Conservation (phyloP, 106 monocot species). For the Dendrobium huoshanense region DNA sequence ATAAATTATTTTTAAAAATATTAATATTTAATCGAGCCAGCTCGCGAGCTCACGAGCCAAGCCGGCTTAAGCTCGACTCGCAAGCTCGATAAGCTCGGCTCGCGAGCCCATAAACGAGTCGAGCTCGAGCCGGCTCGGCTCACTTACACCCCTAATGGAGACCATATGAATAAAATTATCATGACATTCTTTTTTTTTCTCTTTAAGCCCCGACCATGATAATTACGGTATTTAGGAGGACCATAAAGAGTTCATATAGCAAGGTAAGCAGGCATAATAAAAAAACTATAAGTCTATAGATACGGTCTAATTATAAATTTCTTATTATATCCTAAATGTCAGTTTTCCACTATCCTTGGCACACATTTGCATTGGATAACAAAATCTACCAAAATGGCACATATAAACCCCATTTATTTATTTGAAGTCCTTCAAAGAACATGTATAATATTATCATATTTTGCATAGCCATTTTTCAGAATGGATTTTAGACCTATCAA, state of each 20-base stretch:
- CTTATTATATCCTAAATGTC: neutral
- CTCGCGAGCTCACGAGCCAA: no score
- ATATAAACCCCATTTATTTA: neutral
- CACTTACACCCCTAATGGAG: no score
- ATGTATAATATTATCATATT: neutral
- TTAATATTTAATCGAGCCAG: no score
- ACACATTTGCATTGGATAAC: neutral
- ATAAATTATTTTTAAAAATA: no score
- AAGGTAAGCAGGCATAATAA: neutral
- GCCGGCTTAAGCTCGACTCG: no score
- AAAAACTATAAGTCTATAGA: neutral
- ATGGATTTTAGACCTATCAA: neutral
- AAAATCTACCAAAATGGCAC: constrained; percentile 1
- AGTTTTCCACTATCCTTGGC: neutral
- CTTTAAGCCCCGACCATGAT: neutral
- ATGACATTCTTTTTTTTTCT: neutral
- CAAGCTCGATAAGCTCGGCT: no score
- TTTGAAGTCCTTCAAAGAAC: neutral
- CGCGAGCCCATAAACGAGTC: no score
- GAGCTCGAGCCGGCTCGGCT: no score
- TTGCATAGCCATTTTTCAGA: neutral
- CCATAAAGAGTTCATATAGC: neutral
- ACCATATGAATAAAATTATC: neutral
- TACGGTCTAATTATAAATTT: neutral
- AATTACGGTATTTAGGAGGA: neutral